phyloP scores from a whole-genome alignment of 225 moss, liverwort and hornwort species.

The Straminergon stramineum region DNA sequence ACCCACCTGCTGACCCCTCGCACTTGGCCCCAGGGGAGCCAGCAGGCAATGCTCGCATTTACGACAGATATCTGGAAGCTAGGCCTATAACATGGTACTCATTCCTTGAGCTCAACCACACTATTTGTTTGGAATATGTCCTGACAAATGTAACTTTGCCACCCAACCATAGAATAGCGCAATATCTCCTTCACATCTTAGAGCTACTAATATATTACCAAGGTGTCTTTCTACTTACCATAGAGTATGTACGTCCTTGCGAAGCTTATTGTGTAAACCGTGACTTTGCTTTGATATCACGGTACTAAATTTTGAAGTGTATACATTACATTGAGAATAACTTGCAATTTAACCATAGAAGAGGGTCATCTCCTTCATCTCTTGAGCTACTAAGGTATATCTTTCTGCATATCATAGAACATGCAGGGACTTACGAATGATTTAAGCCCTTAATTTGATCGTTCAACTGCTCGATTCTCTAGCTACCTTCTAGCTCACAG shows the following conservation, averaged over 20 bases:
- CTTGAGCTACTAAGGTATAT: background rate
- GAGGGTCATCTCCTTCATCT: background rate
- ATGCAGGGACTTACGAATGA: background rate
- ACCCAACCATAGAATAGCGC: background rate
- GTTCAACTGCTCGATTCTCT: background rate
- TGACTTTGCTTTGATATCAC: background rate
- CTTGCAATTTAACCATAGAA: background rate
- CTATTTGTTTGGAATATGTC: background rate
- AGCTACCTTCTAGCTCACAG: background rate
- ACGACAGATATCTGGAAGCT: constrained; percentile 61
- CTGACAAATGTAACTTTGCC: background rate
- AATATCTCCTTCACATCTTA: background rate
- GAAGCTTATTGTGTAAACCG: background rate
- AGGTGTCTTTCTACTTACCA: background rate
- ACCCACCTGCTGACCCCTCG: constrained; percentile 48
- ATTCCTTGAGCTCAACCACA: background rate
- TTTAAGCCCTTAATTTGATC: background rate
- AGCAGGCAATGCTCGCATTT: constrained; percentile 36
- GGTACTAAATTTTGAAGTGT: background rate
- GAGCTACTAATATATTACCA: background rate
- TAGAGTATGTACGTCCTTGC: background rate
- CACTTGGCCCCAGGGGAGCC: constrained; percentile 41
- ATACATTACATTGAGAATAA: background rate
- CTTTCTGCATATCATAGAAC: background rate
- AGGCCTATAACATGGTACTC: constrained; percentile 58